Conservation (phyloP, 164 flowering plant genomes). For the Macadamia integrifolia region DNA sequence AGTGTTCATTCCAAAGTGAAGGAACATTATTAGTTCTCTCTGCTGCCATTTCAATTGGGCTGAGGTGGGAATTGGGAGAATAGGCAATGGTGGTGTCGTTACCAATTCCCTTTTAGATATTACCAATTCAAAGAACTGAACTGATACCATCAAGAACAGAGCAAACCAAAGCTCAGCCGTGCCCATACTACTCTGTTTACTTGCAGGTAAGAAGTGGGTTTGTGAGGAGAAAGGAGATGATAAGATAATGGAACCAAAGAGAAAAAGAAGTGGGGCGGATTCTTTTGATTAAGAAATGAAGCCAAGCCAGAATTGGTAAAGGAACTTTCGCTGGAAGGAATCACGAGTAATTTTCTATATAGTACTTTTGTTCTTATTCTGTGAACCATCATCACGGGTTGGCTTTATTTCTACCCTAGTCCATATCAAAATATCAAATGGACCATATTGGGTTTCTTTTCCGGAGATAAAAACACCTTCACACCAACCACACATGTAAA, state of each 20-base stretch:
- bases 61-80: conserved; percentile 68
- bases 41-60: conserved; percentile 91
- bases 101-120: background rate
- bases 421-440: too few relatives aligned
- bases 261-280: background rate
- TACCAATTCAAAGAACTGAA: background rate
- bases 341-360: background rate
- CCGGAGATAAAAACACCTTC: too few relatives aligned
- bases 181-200: background rate
- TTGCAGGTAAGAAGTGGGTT: background rate
- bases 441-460: too few relatives aligned
- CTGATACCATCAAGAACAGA: background rate
- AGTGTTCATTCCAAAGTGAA: conserved; percentile 90
- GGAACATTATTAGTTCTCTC: conserved; percentile 79
- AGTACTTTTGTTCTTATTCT: background rate
- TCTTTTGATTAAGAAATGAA: background rate
- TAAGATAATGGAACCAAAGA: background rate
- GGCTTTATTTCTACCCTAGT: background rate
- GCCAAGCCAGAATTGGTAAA: background rate
- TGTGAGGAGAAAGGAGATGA: background rate
- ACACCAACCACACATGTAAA: too few relatives aligned
- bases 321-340: background rate
- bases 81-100: conserved; percentile 71
- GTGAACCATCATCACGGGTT: background rate
- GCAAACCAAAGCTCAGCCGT: background rate